Evolutionary conservation across 371 early-diverging fungal genomes (phyloP), one percentile per base, ranked within the genome.

Genomic region (Saksenaea oblongispora): DNA sequence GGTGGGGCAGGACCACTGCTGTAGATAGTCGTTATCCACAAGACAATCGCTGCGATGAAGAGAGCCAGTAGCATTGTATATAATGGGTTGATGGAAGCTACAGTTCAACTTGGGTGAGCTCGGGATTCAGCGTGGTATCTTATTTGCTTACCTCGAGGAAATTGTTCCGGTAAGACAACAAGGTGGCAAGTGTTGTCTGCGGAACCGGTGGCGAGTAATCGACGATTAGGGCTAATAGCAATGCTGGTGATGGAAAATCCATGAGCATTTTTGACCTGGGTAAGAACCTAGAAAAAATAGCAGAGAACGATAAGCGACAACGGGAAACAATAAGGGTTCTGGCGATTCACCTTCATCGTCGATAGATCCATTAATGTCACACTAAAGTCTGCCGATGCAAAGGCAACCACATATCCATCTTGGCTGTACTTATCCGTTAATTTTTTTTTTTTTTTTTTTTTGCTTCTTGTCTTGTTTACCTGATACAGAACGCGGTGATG

Each of bases 121-220:
- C 18, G 3, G 51, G 7, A 36, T 39, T 8, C 18, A 11, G 1
- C n/a, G 31, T 31, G 2, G 9, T 28, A 11, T 13, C 34, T 36
- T 7, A 7, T 14, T 18, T 18, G 22, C 67, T 76, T 73, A 75
- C 74, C 66, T 42, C 60, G 64, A 34, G 78, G 71, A 66, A 85
- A 85, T 14, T 80, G 82, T 59, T 78, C 66, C 22, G 91, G 91
- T 18, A 91, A 67, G 26, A 56, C 54, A 17, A 83, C 74, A 36
- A 88, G 75, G 18, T 78, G 75, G 64, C 88, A 89, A 1, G 82
- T 80, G 47, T 82, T 84, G 56, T 91, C 91, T 1, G 87, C 88
- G 7, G 91, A 91, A 0, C 82, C 91, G 63, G 84, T 91, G 22
- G 84, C 81, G 35, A 91, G 57, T 41, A 82, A 60, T 4, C 79